Base-by-base conservation (phyloP, 1,139 yeast genomes). In the Diutina mesorugosa region DNA sequence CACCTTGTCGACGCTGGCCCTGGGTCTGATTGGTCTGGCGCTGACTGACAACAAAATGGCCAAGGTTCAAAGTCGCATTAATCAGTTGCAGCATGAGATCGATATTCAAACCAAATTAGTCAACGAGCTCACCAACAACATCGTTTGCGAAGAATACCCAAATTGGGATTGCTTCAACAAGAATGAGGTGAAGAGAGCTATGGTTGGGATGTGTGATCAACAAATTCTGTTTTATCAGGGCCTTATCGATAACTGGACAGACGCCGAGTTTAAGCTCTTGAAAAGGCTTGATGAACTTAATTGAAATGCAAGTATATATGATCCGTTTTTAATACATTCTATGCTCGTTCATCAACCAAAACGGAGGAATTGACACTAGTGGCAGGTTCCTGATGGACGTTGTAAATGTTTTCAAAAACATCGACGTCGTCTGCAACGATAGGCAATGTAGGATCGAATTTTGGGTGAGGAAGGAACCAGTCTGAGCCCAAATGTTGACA, bases 81-180 rank as follows among this genome's bases (percentile, higher is more conserved):
- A 61, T 29, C 74, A 72, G 60, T 66, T 77, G 55, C 79, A 76
- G 60, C 65, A 70, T 35, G 88, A 85, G 65, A 85, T 89, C 55
- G 76, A 75, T 28, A 72, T 76, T 29, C 82, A 89, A 59, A 79
- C 74, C 0, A 66, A 68, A 53, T 57, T 76, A 57, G 78, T 76
- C 9, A 69, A 84, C 54, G 83, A 83, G 29, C 77, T 81, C 56
- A 89, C 95, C 14, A 84, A 83, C 64, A 76, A 81, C 61, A 83
- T 89, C 8, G 85, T 89, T 47, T 85, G 85, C 61, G 84, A 84
- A 58, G 99, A 93, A 67, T 87, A 89, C 61, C 84, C 86, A 7
- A 80, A 85, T 61, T 91, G 95, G 77, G 96, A 93, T 63, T 77
- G 76, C 47, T 87, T 89, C 62, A 91, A 90, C 68, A 81, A 88